Evolutionary conservation across 2,329 filamentous ascomycete genomes (phyloP), one percentile per base, ranked within the genome.

Genomic region (Ophiostoma himal-ulmi): DNA sequence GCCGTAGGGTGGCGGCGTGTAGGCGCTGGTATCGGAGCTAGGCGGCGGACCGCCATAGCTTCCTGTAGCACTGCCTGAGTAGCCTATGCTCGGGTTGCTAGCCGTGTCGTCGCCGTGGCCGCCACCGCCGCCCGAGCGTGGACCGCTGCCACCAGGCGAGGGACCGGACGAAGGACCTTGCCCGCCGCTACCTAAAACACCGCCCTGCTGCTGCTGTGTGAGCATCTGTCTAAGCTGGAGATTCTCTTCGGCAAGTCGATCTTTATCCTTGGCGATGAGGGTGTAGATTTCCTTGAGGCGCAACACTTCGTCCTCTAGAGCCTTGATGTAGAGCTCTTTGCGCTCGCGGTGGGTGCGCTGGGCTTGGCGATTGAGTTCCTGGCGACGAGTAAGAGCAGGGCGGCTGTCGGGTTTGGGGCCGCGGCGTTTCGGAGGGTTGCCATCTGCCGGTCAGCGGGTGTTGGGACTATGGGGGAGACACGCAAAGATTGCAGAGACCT

Each of bases 331-430:
- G 76, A 93, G 86, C 80, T 98, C 95, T 79, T 98, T 98, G 75
- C 95, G 89, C 81, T 98, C 95, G 70, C 95, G 93, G 80, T 99
- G 95, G 22, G 95, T 98, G 77, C 95, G 97, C 77, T 70, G 95
- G 39, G 95, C 95, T 81, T 98, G 94, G 73, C 95, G 88, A 78
- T 98, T 98, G 72, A 98, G 83, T 79, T 98, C 94, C 78, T 98
- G 95, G 74, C 94, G 88, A 73, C 94, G 86, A 26, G 94, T 98
- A 76, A 97, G 82, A 64, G 95, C 94, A 22, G 95, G 95, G 78
- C 96, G 97, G 82, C 91, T 96, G 79, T 98, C 95, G 26, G 95
- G 95, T 79, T 98, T 98, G 0, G 95, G 95, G 1, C 95, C 95
- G 79, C 95, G 88, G 74, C 92, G 88, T 81, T 98, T 99, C 2